Evolutionary conservation across 345 rosid genomes (phyloP), one percentile per base, ranked within the genome.

Genomic region (Pistacia vera): DNA sequence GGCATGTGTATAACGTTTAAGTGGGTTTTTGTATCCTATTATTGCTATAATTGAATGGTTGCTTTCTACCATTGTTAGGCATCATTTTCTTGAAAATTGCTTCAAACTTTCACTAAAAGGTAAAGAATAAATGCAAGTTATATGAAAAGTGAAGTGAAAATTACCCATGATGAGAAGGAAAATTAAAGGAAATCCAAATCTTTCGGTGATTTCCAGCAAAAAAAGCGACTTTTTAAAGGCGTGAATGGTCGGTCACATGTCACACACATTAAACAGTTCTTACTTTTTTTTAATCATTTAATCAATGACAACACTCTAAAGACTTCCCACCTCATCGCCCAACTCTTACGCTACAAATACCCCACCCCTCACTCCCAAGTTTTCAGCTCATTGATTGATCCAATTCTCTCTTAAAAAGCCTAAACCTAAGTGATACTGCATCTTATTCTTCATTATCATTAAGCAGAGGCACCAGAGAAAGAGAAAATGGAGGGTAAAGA

Each of bases 211-310:
- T 22, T 83, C 64, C 77, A 76, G 65, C 77, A 6, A 4, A 67
- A 63, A 17, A n/a, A 51, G 57, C 30, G 13, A 63, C 13, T 66
- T 72, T 79, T 54, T 35, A 5, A 61, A 66, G 63, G 72, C 35
- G 63, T 54, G 69, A 61, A 30, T 78, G 85, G 83, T 75, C 79
- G 83, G 77, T 80, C 81, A 80, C 79, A 71, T 22, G 83, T 74
- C 74, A 55, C 70, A 2, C 14, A 12, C 30, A 70, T 22, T 66
- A 38, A 46, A 62, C 17, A 38, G 49, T 36, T 70, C 58, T 8
- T 60, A 22, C 8, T 41, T 41, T 25, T 54, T 46, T 30, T 30
- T 30, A 2, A 2, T 30, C 33, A 17, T 17, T 54, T 28, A 62
- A 78, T 74, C 74, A 73, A 78, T 72, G 62, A 51, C 11, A 52